Evolutionary conservation across 768 basidiomycete genomes (phyloP).

Genomic region (Xanthoconium purpureum): DNA sequence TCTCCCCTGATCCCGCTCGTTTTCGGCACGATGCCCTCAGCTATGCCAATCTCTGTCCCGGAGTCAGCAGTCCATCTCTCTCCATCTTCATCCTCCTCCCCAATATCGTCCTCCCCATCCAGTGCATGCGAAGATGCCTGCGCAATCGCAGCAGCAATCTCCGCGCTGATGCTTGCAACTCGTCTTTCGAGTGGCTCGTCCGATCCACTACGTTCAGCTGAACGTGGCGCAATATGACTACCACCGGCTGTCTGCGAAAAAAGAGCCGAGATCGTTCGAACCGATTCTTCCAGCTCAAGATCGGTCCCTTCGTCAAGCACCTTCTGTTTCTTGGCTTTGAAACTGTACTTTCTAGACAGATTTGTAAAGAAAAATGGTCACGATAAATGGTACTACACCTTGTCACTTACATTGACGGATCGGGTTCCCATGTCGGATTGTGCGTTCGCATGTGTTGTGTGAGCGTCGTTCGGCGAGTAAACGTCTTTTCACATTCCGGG

Average conservation of each 20-base stretch:
- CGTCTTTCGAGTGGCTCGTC: conserved; percentile 55
- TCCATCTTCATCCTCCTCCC: conserved; percentile 39
- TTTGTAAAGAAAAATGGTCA: conserved; percentile 13
- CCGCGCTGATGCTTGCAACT: conserved; percentile 75
- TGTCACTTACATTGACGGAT: conserved; percentile 69
- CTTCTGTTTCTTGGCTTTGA: conserved; percentile 67
- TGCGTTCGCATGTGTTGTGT: conserved; percentile 87
- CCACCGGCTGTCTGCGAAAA: conserved; percentile 49
- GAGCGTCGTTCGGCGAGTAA: conserved; percentile 80
- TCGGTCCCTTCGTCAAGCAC: conserved; percentile 52
- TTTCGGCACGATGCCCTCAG: conserved; percentile 53
- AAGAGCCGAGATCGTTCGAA: conserved; percentile 70
- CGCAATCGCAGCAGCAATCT: conserved; percentile 77
- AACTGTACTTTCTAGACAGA: conserved; percentile 63
- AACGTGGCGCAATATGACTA: conserved; percentile 29
- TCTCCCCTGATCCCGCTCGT: conserved; percentile 60
- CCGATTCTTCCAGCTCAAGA: conserved; percentile 64
- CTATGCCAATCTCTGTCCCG: conserved; percentile 47
- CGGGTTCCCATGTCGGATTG: conserved; percentile 81
- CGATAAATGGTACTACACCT: background rate
- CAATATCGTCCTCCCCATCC: conserved; percentile 51
- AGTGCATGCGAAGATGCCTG: conserved; percentile 64
- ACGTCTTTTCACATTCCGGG: conserved; percentile 80
- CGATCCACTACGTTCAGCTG: conserved; percentile 28
- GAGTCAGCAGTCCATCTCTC: conserved; percentile 42